These are phyloP conservation scores for Euphrasia arctica DNA, from an alignment of 305 asterid species.

Conservation along the genomic window DNA sequence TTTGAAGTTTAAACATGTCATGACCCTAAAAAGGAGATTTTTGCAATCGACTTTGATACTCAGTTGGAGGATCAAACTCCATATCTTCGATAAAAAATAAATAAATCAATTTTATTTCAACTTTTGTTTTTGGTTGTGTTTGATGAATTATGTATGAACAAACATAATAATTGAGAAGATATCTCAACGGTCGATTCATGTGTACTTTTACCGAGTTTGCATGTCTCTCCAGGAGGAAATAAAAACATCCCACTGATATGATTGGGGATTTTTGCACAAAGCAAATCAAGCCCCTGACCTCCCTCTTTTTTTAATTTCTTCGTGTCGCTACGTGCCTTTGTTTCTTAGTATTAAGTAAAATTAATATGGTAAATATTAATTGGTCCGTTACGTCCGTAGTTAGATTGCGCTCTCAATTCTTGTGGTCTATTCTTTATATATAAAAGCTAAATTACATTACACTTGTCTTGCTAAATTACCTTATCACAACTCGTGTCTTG, in stretches of 20 bases:
- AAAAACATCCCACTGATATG: conserved; percentile 25
- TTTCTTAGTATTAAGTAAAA: not conserved
- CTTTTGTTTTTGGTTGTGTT: not conserved
- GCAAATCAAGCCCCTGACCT: not conserved
- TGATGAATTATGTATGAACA: not conserved
- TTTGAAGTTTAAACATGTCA: too few relatives aligned
- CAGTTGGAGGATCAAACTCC: too few relatives aligned
- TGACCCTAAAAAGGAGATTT: too few relatives aligned
- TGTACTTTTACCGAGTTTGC: conserved; percentile 33
- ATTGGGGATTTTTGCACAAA: conserved; percentile 34
- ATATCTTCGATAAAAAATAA: too few relatives aligned
- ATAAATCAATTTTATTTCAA: not conserved
- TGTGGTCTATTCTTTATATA: too few relatives aligned
- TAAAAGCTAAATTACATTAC: too few relatives aligned
- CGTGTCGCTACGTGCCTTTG: not conserved
- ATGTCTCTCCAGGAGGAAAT: conserved; percentile 30
- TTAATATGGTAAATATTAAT: too few relatives aligned
- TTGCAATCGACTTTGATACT: too few relatives aligned
- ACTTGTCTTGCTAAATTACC: too few relatives aligned
- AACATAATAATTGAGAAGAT: not conserved
- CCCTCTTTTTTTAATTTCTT: not conserved
- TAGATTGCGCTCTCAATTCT: too few relatives aligned
- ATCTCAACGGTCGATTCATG: conserved; percentile 25
- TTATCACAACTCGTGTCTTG: too few relatives aligned
- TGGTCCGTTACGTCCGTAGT: too few relatives aligned